phyloP scores from a whole-genome alignment of 495 filamentous ascomycete genomes.

The Annulohypoxylon bovei region DNA sequence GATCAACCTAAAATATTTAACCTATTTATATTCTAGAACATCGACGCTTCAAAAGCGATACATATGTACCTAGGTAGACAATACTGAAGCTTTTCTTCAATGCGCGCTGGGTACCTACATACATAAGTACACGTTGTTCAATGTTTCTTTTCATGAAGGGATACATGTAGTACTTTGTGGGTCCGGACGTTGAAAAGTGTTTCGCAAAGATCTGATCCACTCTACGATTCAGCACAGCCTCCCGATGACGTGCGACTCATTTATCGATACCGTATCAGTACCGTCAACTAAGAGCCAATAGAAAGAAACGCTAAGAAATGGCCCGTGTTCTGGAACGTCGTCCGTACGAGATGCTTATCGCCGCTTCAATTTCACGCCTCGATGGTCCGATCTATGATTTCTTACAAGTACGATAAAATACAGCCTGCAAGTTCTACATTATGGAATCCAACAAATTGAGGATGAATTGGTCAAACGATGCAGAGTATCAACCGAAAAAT shows the following conservation, averaged over 20 bases:
- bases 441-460: too few species aligned
- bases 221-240: conserved; percentile 26
- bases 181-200: conserved; percentile 15
- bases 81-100: not conserved
- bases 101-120: too few species aligned
- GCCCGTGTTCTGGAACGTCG: conserved; percentile 17
- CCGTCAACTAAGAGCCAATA: conserved; percentile 14
- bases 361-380: not conserved
- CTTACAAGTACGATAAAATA: not conserved
- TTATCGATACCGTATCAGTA: conserved; percentile 29
- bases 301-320: conserved; percentile 2
- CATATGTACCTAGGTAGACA: too few species aligned
- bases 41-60: not conserved
- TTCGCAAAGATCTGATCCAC: conserved; percentile 34
- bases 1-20: not conserved
- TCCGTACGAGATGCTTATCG: not conserved
- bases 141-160: not conserved
- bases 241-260: conserved; percentile 32
- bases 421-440: not conserved
- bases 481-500: not conserved
- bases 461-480: not conserved
- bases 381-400: not conserved
- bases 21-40: not conserved
- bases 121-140: too few species aligned
- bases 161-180: conserved; percentile 1